Evolutionary conservation across 2,329 filamentous ascomycete genomes (phyloP), one percentile per base, ranked within the genome.

Genomic region (Alternaria incomplexa): DNA sequence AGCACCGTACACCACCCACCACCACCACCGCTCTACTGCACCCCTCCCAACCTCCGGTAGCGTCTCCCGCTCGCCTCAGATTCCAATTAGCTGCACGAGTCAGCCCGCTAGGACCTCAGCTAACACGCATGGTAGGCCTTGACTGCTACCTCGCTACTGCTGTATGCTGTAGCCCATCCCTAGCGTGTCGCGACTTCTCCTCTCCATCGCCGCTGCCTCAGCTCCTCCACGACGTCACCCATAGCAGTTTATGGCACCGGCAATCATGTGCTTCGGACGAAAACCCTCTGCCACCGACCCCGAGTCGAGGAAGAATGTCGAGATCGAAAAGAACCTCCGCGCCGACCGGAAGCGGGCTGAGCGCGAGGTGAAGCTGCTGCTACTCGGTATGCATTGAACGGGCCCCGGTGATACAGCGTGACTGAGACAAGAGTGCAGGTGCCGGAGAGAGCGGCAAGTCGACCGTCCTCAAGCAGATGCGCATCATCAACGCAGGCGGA

Each of bases 401-500:
- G n/a, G 15, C 20, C 23, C 45, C 13, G 30, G 23, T 52, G 48
- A 52, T 26, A 23, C 50, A 60, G 30, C 36, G n/a, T 60, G 76
- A 82, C 76, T 67, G 57, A 66, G 40, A 54, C 58, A 58, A 40
- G n/a, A 43, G 43, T 67, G 67, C 72, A 97, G 94, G 95, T 80
- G 95, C 95, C 74, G 95, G 95, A 77, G 95, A 98, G 83, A 96
- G 91, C 62, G 93, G 95, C 69, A 98, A 98, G 83, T 97, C 95
- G 9, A 98, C 95, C 2, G 94, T 98, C 63, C 88, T 98, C 69
- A 98, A 98, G 84, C 95, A 98, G 85, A 98, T 99, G 96, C 95
- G 95, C 80, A 90, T 99, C 81, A 97, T 99, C 73, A 96, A 98
- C 80, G 90, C 93, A 13, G 90, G 93, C 80, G 95, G 96, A 54